Evolutionary conservation across 73 alveolate species (phyloP), one percentile per base, ranked within the genome.

Genomic region (Diophrys sp.): DNA sequence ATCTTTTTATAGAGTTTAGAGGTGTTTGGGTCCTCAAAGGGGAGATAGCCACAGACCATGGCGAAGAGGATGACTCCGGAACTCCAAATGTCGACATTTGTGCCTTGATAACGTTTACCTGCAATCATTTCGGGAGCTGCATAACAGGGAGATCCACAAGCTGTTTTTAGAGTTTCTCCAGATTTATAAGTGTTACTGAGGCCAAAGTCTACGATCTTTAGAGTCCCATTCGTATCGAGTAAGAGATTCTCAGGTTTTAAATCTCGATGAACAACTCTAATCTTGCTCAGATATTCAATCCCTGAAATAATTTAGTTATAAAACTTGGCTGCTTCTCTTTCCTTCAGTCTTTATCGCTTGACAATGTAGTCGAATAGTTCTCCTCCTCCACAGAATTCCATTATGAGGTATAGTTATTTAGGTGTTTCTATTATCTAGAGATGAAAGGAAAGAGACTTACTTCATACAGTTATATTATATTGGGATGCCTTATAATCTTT

Each of bases 221-320:
- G 30, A 24, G 29, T 31, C 32, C 76, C 75, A 23, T 71, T 87
- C 29, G 89, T 88, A 53, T 91, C 96, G 28, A 93, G 80, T 44
- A 95, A 81, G 75, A 94, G 83, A 82, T 94, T 94, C 86, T 94
- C 98, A 23, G 98, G 98, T 71, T 94, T n/a, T n/a, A n/a, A n/a
- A n/a, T n/a, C n/a, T n/a, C n/a, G n/a, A n/a, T n/a, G n/a, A n/a
- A n/a, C n/a, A 14, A 94, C 87, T 33, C 88, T 84, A 62, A 91
- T 74, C 24, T 88, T 73, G 54, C 84, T 95, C 27, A 93, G 73
- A 74, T 91, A 91, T 84, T 80, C 93, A 33, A 94, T 75, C 1
- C 95, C 98, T 30, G 84, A 87, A 34, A 91, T 86, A 44, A 94
- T 89, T 77, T 90, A 88, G 31, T 83, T 70, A 67, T 87, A 91